These are phyloP conservation scores for Cryptosporidium felis DNA, from an alignment of 169 alveolate genomes.

Conservation along the genomic window DNA sequence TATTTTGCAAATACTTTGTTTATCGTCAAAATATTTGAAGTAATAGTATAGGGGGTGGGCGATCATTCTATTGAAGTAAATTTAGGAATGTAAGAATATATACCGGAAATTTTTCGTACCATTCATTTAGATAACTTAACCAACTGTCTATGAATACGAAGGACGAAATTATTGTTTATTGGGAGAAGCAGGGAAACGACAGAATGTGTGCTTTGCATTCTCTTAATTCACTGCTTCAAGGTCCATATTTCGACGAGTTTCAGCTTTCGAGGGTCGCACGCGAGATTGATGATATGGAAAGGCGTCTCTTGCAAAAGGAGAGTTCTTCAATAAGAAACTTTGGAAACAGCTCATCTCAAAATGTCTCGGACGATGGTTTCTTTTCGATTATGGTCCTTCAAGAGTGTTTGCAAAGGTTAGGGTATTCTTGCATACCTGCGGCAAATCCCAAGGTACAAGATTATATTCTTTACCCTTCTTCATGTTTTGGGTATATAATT, in stretches of 20 bases:
- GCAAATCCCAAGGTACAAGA: constrained; percentile 68
- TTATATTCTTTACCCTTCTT: constrained; percentile 66
- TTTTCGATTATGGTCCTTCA: constrained; percentile 79
- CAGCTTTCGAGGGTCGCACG: constrained; percentile 78
- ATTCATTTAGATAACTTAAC: too few relatives aligned
- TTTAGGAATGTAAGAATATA: too few relatives aligned
- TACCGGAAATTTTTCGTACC: too few relatives aligned
- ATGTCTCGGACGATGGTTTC: constrained; percentile 80
- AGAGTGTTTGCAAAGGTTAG: constrained; percentile 79
- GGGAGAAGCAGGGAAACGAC: constrained; percentile 90
- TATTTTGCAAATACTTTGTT: too few relatives aligned
- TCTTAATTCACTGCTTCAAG: constrained; percentile 86
- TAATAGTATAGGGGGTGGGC: too few relatives aligned
- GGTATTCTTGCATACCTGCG: constrained; percentile 78
- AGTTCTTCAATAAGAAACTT: constrained; percentile 35
- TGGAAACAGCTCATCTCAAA: constrained; percentile 73
- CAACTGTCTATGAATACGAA: background rate
- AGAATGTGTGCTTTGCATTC: constrained; percentile 90
- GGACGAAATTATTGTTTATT: constrained; percentile 76
- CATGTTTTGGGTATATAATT: constrained; percentile 81
- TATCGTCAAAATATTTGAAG: too few relatives aligned
- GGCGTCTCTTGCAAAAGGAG: constrained; percentile 2
- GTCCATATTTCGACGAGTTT: constrained; percentile 79
- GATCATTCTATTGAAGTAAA: too few relatives aligned
- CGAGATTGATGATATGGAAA: constrained; percentile 79